These are phyloP conservation scores for Macroventuria anomochaeta DNA, from an alignment of 2,329 filamentous ascomycete genomes.

Conservation along the genomic window DNA sequence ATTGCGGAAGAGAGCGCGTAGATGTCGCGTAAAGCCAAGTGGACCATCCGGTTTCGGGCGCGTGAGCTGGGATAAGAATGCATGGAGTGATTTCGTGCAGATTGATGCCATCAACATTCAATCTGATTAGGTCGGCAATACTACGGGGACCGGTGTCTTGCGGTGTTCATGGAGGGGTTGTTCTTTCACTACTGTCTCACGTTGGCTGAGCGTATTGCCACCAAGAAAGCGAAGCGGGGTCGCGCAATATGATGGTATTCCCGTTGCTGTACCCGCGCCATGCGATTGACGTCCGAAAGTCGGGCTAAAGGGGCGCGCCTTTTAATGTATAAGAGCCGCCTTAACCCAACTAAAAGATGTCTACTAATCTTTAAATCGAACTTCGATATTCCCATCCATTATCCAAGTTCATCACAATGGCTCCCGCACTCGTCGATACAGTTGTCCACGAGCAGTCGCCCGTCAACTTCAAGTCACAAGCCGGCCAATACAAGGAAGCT, in stretches of 20 bases:
- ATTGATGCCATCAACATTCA: conserved; percentile 35
- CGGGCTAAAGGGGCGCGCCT: not conserved
- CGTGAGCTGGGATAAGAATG: conserved; percentile 20
- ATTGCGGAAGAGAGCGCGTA: conserved; percentile 14
- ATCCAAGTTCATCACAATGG: conserved; percentile 40
- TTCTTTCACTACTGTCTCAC: conserved; percentile 7
- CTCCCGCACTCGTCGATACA: conserved; percentile 53
- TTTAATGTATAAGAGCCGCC: conserved; percentile 23
- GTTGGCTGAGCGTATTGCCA: conserved; percentile 12
- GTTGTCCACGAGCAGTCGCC: conserved; percentile 28
- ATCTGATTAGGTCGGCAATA: conserved; percentile 31
- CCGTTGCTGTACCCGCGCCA: conserved; percentile 2
- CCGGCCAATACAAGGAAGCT: conserved; percentile 51
- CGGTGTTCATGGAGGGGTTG: conserved; percentile 17
- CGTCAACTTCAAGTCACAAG: conserved; percentile 42
- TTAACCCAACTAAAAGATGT: not conserved
- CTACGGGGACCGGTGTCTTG: conserved; percentile 6
- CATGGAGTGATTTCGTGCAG: conserved; percentile 41
- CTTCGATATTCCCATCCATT: not conserved
- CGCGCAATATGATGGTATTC: conserved; percentile 5
- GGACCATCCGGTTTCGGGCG: not conserved
- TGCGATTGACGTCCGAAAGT: conserved; percentile 7
- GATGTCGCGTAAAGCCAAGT: conserved; percentile 12
- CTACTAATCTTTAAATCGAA: conserved; percentile 3
- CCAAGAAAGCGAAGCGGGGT: conserved; percentile 23